Base-by-base conservation (phyloP, 2,329 filamentous ascomycete species). In the Fusarium sulawesiense region DNA sequence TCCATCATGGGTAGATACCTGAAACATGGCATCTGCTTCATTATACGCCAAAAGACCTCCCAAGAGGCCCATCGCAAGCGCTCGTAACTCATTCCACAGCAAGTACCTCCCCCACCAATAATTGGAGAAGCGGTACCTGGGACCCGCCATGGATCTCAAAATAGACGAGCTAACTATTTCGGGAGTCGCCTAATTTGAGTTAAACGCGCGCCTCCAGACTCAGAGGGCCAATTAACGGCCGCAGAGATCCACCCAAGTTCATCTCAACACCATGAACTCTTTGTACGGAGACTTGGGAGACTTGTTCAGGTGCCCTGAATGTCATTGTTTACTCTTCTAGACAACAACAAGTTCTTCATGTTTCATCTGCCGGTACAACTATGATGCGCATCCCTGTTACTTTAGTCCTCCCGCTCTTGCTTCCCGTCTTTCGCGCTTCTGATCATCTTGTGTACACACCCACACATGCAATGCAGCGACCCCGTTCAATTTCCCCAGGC, bases 401-500 rank as follows among this genome's bases (percentile, higher is more conserved):
- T n/a, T 20, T 74, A 70, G 65, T 57, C 63, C 44, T 64, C 54
- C 58, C 61, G 57, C 45, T 56, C 60, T 67, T 66, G 21, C 49
- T 41, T 51, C 30, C 47, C 58, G 63, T 64, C 56, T 21, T 30
- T 42, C 62, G 61, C 63, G 61, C 62, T 64, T 70, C 51, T 70
- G 46, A 23, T 37, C 44, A 18, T 44, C 49, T 29, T 29, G 27
- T 53, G 23, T 27, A 30, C 29, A 30, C 68, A 69, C 60, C 68
- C 60, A 56, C 54, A 66, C 60, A 73, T 74, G 72, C 72, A 70
- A 73, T 75, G 73, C 72, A 71, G 21, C 44, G 60, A 73, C 72
- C 73, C 73, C 70, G 66, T 75, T 66, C 72, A 61, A 74, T 74
- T 75, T 75, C 70, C 71, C 62, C 68, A 71, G 68, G 64, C 68